Percentiles rank a stretch among this genome's conserved stretches.
These are phyloP conservation scores for Metrosideros polymorpha DNA, from an alignment of 441 rosid species.

Conservation along the genomic window DNA sequence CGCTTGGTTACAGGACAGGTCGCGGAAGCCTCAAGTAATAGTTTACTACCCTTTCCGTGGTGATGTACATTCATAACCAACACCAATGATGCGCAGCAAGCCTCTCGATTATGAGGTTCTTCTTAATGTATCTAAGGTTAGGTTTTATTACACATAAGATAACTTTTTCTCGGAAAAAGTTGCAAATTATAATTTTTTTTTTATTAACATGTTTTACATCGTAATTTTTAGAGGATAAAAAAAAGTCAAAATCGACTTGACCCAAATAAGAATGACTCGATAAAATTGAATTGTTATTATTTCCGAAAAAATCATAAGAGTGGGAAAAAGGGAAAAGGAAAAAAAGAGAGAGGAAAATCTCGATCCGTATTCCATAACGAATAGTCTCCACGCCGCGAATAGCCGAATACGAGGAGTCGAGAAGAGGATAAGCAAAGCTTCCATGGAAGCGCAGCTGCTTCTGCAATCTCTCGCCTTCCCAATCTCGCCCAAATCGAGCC, in stretches of 20 bases:
- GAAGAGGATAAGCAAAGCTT: neutral
- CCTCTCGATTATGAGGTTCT: no score
- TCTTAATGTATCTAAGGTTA: neutral
- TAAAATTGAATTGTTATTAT: no score
- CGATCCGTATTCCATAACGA: neutral
- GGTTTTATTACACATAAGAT: neutral
- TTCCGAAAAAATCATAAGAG: neutral
- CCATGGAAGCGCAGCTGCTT: neutral
- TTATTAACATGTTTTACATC: no score
- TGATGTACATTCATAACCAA: no score
- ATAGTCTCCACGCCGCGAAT: neutral
- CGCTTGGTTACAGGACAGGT: no score
- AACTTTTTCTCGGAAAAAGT: accelerated
- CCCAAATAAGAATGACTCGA: no score
- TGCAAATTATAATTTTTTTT: neutral
- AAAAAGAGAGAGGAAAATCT: no score
- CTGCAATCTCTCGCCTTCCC: neutral
- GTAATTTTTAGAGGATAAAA: no score
- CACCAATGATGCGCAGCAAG: no score
- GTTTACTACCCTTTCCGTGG: no score
- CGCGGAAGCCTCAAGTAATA: no score
- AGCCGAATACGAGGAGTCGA: neutral
- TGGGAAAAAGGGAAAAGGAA: neutral
- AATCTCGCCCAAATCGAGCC: neutral
- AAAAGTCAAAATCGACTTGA: neutral